Base-by-base conservation (phyloP, 768 basidiomycete species). In the Mycena albidolilacea region DNA sequence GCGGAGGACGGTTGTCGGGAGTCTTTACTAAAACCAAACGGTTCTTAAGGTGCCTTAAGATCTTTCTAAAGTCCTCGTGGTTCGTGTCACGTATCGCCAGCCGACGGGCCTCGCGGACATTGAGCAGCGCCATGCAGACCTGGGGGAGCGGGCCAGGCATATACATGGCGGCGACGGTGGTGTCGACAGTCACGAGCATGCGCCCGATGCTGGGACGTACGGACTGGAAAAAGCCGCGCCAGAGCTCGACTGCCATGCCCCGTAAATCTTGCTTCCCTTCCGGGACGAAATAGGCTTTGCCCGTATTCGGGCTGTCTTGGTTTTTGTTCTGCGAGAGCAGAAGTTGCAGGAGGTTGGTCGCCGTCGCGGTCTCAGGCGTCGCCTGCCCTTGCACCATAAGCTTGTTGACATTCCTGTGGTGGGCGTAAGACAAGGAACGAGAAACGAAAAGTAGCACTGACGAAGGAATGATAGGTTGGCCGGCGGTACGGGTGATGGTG, bases 161-260 rank as follows among this genome's bases (percentile, higher is more conserved):
- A 44, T 80, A 85, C 84, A 85, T 74, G 2, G 82, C 73, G 0
- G 82, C 77, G 9, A 83, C 81, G 9, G 84, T 81, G 0, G 77
- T 81, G 60, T 85, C 84, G 0, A 85, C 75, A 41, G 84, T 85
- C 0, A 85, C 79, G 3, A 82, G 61, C 1, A 85, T 73, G 7
- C 77, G 44, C 3, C 76, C 76, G 1, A 76, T 58, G 19, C 78
- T 76, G 1, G 84, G 84, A 7, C 84, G 82, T 64, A 85, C 83
- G n/a, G 81, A 80, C 82, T 85, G 84, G 65, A 78, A 84, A 62
- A 75, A 85, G 0, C 84, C 84, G 5, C 81, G 82, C 65, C 84
- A 78, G 1, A 85, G 52, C 17, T 83, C 80, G 1, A 86, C 77
- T 0, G 77, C 71, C 43, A 70, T 67, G 1, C 74, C 71, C 0